Evolutionary conservation across 352 stramenopile genomes (phyloP).

Genomic region (Phytophthora sp.): DNA sequence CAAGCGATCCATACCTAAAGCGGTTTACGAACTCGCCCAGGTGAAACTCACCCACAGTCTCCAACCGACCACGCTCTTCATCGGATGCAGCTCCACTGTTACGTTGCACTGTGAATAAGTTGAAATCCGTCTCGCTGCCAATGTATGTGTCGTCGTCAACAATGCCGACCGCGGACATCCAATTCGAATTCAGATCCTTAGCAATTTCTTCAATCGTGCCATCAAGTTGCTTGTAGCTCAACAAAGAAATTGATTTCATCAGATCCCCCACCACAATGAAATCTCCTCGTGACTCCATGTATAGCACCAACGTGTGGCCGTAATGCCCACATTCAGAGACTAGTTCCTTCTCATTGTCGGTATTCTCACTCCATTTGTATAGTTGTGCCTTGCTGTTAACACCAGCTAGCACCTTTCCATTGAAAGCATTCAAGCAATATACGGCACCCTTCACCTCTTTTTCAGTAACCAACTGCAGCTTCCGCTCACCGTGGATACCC

Average conservation of each 20-base stretch:
- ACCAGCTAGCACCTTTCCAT: slow-evolving; percentile 92
- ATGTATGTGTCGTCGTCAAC: slow-evolving; percentile 95
- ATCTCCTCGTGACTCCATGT: slow-evolving; percentile 94
- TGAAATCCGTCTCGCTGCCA: slow-evolving; percentile 95
- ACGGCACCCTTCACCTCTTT: slow-evolving; percentile 95
- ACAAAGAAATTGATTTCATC: slow-evolving; percentile 96
- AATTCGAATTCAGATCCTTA: slow-evolving; percentile 97
- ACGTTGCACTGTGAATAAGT: slow-evolving; percentile 94
- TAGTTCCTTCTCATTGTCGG: slow-evolving; percentile 91
- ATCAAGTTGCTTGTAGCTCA: slow-evolving; percentile 94
- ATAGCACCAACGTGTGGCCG: slow-evolving; percentile 95
- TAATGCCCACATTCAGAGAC: slow-evolving; percentile 94
- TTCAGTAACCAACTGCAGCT: slow-evolving; percentile 91
- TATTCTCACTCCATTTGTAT: slow-evolving; percentile 91
- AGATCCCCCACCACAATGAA: slow-evolving; percentile 97
- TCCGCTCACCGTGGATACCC: slow-evolving; percentile 83
- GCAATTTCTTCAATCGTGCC: slow-evolving; percentile 95
- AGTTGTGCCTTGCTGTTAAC: slow-evolving; percentile 96
- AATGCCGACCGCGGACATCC: slow-evolving; percentile 95
- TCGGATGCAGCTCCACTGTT: slow-evolving; percentile 93
- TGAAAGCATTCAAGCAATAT: slow-evolving; percentile 95
- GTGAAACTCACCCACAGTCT: slow-evolving; percentile 95
- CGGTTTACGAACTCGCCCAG: slow-evolving; percentile 97
- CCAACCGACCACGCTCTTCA: slow-evolving; percentile 92
- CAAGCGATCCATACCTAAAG: slow-evolving; percentile 94